A percentile compares a stretch with the other conserved stretches of the same genome.
phyloP scores from a whole-genome alignment of 2,329 filamentous ascomycete species.

The Ophidiomyces ophidiicola region DNA sequence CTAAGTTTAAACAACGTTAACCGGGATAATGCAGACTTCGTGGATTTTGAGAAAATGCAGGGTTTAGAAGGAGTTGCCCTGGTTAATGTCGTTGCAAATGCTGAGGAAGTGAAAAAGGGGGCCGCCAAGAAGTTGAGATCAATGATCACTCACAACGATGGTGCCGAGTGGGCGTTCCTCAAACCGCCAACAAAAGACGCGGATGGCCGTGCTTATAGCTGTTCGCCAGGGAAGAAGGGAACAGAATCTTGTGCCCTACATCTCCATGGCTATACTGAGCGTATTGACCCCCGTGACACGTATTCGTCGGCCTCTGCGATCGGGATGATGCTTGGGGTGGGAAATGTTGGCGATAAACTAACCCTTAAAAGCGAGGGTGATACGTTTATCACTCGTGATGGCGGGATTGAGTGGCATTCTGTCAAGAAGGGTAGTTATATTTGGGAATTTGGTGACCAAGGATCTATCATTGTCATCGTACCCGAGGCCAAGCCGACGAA shows the following conservation, averaged over 20 bases:
- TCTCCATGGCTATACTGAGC: constrained; percentile 90
- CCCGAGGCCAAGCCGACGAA: constrained; percentile 57
- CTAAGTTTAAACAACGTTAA: constrained; percentile 73
- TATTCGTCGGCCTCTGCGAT: constrained; percentile 81
- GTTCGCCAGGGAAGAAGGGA: constrained; percentile 44
- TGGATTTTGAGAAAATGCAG: constrained; percentile 93
- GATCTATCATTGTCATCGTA: constrained; percentile 81
- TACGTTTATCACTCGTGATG: constrained; percentile 84
- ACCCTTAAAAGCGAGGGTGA: constrained; percentile 58
- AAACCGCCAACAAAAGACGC: constrained; percentile 58
- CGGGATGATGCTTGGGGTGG: constrained; percentile 79
- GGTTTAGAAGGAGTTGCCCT: constrained; percentile 82
- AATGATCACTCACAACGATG: constrained; percentile 93
- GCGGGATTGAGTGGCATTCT: constrained; percentile 75
- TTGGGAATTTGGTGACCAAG: constrained; percentile 94
- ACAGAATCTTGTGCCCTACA: constrained; percentile 68
- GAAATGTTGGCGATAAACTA: constrained; percentile 72
- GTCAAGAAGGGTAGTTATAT: constrained; percentile 79
- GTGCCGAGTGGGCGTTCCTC: constrained; percentile 70
- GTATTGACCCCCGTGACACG: constrained; percentile 60
- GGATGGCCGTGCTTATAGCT: constrained; percentile 59
- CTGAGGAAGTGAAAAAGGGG: constrained; percentile 49
- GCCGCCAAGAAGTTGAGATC: constrained; percentile 71
- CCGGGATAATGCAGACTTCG: constrained; percentile 60
- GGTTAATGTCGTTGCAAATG: constrained; percentile 73